Conservation (phyloP, 306 rosid genomes). For the Castanea mollissima region DNA sequence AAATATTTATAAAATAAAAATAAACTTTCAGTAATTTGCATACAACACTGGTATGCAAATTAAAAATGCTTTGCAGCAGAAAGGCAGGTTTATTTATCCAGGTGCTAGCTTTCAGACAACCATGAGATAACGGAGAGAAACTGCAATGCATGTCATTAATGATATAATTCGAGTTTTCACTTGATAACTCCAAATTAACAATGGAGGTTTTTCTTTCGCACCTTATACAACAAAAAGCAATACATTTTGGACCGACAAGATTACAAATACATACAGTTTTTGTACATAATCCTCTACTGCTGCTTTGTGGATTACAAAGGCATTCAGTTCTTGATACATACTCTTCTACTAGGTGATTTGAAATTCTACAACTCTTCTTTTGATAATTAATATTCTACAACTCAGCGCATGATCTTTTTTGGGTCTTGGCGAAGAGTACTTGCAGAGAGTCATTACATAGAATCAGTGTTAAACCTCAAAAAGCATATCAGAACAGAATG, state of each 20-base stretch:
- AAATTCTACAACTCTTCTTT: background rate
- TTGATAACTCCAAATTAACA: background rate
- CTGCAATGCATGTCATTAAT: too few relatives aligned
- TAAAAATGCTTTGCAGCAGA: too few relatives aligned
- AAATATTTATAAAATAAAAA: too few relatives aligned
- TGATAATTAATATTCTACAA: background rate
- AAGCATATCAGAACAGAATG: conserved; percentile 21
- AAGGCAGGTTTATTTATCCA: too few relatives aligned
- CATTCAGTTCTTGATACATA: background rate
- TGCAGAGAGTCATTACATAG: conserved; percentile 22
- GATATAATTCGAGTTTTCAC: background rate
- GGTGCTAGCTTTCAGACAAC: too few relatives aligned
- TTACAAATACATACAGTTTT: background rate
- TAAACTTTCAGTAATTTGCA: too few relatives aligned
- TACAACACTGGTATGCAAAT: too few relatives aligned
- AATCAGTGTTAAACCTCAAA: conserved; percentile 21
- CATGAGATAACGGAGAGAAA: too few relatives aligned
- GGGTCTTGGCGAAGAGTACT: background rate
- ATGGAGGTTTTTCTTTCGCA: background rate
- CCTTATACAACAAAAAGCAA: background rate
- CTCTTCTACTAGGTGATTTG: background rate
- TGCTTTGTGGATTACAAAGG: conserved; percentile 6
- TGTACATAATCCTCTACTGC: background rate
- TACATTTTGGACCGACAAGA: background rate
- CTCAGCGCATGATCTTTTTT: background rate